A percentile compares a stretch with the other conserved stretches of the same genome.
Conservation (phyloP, 495 filamentous ascomycete genomes). For the Aspergillus indologenus region DNA sequence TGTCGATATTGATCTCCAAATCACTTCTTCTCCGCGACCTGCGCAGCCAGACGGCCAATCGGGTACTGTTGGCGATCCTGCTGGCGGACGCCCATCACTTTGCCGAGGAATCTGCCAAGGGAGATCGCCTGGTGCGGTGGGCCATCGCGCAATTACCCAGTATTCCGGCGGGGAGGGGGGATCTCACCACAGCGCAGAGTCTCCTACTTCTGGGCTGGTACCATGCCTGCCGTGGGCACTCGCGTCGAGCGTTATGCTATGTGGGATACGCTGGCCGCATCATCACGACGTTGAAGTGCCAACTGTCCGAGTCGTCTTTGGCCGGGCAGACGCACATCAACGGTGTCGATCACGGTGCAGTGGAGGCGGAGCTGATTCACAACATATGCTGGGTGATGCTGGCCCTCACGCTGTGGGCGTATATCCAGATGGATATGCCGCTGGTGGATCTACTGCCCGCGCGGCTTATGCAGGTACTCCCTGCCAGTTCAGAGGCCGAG, state of each 20-base stretch:
- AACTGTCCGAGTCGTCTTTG: background rate
- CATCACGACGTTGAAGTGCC: background rate
- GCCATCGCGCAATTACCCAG: slow-evolving; percentile 1
- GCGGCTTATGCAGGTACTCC: background rate
- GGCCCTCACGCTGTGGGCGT: slow-evolving; percentile 3
- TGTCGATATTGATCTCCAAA: slow-evolving; percentile 10
- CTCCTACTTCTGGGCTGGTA: slow-evolving; percentile 5
- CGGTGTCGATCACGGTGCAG: slow-evolving; percentile 3
- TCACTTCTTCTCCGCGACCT: slow-evolving; percentile 2
- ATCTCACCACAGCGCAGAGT: slow-evolving; percentile 1
- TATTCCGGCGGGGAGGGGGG: background rate
- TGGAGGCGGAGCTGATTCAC: slow-evolving; percentile 7
- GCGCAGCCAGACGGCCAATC: background rate
- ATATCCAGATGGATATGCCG: slow-evolving; percentile 11
- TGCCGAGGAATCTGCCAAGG: background rate
- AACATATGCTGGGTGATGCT: slow-evolving; percentile 10
- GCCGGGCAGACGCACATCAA: background rate
- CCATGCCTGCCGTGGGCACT: slow-evolving; percentile 1
- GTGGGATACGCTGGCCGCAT: slow-evolving; percentile 3
- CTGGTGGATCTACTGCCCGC: slow-evolving; percentile 2
- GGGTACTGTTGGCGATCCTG: slow-evolving; percentile 2
- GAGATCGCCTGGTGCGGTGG: background rate
- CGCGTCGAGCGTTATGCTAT: slow-evolving; percentile 8
- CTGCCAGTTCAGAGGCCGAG: background rate
- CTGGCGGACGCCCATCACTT: slow-evolving; percentile 6